These are phyloP conservation scores for Epichloe scottii DNA, from an alignment of 2,329 filamentous ascomycete species.

Conservation along the genomic window DNA sequence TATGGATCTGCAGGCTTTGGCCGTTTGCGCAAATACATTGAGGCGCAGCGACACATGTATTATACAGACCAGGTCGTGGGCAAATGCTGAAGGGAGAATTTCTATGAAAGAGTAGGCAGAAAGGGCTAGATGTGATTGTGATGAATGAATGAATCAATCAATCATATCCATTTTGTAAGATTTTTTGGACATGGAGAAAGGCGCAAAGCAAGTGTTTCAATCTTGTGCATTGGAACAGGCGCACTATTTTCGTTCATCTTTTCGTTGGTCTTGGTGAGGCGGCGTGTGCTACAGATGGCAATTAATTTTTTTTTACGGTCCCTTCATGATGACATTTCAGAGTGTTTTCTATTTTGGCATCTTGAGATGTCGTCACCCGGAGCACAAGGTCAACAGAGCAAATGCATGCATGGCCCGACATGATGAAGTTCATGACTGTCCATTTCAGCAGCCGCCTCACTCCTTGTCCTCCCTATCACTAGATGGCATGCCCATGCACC, in stretches of 20 bases:
- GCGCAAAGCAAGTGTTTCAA: neutral
- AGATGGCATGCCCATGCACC: neutral
- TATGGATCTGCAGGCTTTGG: neutral
- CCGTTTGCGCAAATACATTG: no score
- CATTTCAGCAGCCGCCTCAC: no score
- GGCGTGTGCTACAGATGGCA: neutral
- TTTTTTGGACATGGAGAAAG: neutral
- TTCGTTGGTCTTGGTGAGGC: neutral
- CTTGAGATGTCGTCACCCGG: no score
- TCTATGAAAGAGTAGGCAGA: neutral
- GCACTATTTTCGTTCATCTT: neutral
- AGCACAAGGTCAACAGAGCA: no score
- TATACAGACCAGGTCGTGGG: neutral
- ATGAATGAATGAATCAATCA: neutral
- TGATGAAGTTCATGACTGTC: no score
- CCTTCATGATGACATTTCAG: neutral
- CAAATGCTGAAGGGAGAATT: neutral
- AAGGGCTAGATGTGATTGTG: neutral
- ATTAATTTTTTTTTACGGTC: neutral
- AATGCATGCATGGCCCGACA: no score
- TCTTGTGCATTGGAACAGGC: constrained; percentile 1
- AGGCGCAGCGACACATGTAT: neutral
- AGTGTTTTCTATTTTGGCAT: neutral
- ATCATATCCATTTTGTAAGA: neutral
- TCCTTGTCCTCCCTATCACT: constrained; percentile 15